These are phyloP conservation scores for Colletotrichum tabaci DNA, from an alignment of 2,329 filamentous ascomycete genomes.

Conservation along the genomic window DNA sequence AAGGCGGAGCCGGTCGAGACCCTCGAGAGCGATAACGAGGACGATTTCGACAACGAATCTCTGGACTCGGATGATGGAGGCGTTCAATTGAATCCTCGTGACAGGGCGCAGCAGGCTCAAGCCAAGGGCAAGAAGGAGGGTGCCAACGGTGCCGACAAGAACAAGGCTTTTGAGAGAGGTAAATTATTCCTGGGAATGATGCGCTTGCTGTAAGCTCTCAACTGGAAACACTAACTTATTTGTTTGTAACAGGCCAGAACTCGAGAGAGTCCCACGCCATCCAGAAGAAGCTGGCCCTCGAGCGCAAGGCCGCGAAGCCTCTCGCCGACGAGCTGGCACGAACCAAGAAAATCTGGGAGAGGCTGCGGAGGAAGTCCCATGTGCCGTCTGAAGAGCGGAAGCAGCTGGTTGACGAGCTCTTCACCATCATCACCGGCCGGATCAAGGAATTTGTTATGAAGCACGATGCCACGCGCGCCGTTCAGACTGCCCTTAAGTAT, in stretches of 20 bases:
- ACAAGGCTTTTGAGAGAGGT: slow-evolving; percentile 61
- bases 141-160: slow-evolving; percentile 50
- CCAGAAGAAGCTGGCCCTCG: slow-evolving; percentile 88
- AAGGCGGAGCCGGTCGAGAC: slow-evolving; percentile 50
- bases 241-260: slow-evolving; percentile 65
- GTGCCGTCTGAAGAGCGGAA: slow-evolving; percentile 91
- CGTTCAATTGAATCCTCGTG: slow-evolving; percentile 56
- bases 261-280: slow-evolving; percentile 92
- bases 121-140: slow-evolving; percentile 48
- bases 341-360: slow-evolving; percentile 98
- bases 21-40: slow-evolving; percentile 49
- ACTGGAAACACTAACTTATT: slow-evolving; percentile 1
- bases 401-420: slow-evolving; percentile 89
- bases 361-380: slow-evolving; percentile 91
- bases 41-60: slow-evolving; percentile 52
- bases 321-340: slow-evolving; percentile 90
- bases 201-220: slow-evolving; percentile 1
- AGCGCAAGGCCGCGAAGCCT: slow-evolving; percentile 93
- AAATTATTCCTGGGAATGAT: slow-evolving; percentile 25
- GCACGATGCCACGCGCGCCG: slow-evolving; percentile 96
- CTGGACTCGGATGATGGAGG: slow-evolving; percentile 70
- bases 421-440: slow-evolving; percentile 89
- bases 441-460: slow-evolving; percentile 98
- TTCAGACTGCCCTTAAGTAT: slow-evolving; percentile 98
- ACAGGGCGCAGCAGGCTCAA: slow-evolving; percentile 52